Base-by-base conservation (phyloP, 1,139 yeast genomes). In the Geotrichum macrosporum region DNA sequence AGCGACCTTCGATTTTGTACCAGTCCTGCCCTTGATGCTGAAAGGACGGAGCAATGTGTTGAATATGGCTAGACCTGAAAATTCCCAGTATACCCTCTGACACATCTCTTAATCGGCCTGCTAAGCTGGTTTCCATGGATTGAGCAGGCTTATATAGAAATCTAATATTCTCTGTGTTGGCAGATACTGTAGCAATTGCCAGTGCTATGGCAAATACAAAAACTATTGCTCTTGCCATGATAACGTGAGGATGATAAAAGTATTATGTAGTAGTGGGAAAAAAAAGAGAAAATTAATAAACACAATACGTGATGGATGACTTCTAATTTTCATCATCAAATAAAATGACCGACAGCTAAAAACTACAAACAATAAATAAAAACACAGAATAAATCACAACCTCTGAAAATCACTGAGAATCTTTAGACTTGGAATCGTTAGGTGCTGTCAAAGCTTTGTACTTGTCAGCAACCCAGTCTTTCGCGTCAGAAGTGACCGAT, bases 381-480 rank as follows among this genome's bases (percentile, higher is more conserved):
- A 19, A 13, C 18, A 32, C 18, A 20, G 19, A 27, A n/a, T 19
- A 32, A 31, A 16, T 10, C 31, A 24, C 18, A 8, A n/a, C 4
- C n/a, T n/a, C 21, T 12, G 12, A 20, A 33, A 9, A 20, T 32
- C n/a, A n/a, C n/a, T n/a, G n/a, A n/a, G n/a, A n/a, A 4, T 41
- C 40, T 21, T 35, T 22, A 10, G 36, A 20, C 12, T 31, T 18
- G 22, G 35, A 22, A 19, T 31, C 39, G 21, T 34, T 31, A 16
- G 18, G 29, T 16, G 24, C 47, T 31, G 38, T 34, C 30, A 43
- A 29, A 10, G 44, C 26, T 13, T 46, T 33, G 18, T 46, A 46
- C 13, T 27, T 41, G 16, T 46, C 49, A 15, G 29, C 44, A 4
- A 41, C 39, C 49, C 49, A 46, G 27, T 37, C 41, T 31, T 48